phyloP scores from a whole-genome alignment of 2,329 filamentous ascomycete genomes.

The Sporothrix schenckii region DNA sequence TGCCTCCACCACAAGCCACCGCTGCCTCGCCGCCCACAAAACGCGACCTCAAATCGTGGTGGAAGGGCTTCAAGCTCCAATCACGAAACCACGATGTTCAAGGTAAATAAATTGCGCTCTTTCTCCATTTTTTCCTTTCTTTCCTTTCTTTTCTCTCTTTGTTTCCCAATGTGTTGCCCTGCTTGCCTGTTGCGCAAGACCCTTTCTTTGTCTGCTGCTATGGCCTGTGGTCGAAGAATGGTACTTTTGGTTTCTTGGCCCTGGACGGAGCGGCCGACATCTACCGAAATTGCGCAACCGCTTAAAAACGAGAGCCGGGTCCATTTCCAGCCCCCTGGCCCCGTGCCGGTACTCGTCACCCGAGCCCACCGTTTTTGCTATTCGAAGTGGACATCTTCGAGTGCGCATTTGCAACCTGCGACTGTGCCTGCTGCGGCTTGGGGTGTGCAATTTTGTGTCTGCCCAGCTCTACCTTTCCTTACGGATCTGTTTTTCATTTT shows the following conservation, averaged over 20 bases:
- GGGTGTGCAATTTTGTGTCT: not conserved
- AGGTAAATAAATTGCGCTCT: constrained; percentile 33
- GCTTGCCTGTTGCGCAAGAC: not conserved
- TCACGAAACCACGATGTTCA: constrained; percentile 56
- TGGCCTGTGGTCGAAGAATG: not conserved
- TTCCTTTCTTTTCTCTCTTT: not conserved
- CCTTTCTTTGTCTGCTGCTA: not conserved
- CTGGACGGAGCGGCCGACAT: constrained; percentile 5
- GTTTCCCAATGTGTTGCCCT: not conserved
- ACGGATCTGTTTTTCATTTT: not conserved
- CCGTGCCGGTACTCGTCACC: not conserved
- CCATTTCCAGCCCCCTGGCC: not conserved
- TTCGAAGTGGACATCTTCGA: not conserved
- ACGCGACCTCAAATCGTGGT: constrained; percentile 92
- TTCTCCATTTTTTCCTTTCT: not conserved
- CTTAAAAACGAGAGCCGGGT: not conserved
- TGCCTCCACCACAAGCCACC: constrained; percentile 40
- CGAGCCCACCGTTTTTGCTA: not conserved
- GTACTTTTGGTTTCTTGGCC: constrained; percentile 6
- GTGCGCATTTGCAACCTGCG: not conserved
- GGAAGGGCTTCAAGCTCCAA: constrained; percentile 87
- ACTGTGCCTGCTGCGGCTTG: not conserved
- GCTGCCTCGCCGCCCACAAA: constrained; percentile 75
- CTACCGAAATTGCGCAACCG: constrained; percentile 23
- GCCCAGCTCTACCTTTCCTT: not conserved